Base-by-base conservation (phyloP, 345 rosid species). In the Pugionium cornutum region DNA sequence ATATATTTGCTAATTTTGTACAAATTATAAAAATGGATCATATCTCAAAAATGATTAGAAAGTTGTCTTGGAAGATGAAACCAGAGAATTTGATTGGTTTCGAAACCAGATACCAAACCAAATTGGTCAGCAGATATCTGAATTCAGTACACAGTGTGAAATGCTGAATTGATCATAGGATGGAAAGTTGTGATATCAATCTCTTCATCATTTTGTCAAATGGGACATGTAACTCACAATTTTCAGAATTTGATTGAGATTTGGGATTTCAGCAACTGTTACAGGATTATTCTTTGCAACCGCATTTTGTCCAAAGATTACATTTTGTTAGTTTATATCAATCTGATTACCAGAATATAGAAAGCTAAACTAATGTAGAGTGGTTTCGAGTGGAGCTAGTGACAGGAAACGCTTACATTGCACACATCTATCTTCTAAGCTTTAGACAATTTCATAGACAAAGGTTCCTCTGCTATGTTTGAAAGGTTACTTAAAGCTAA, bases 171-270 rank as follows among this genome's bases (percentile, higher is more conserved):
- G 29, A 49, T 50, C 44, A 47, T 71, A 28, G 75, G 68, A 64
- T 63, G 34, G 37, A 75, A 70, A 25, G 74, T 44, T 50, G 70
- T 74, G 66, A 72, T 68, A 56, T 70, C 62, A 7, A 43, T 47
- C 56, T 69, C 80, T 48, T 67, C 77, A 37, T 64, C 80, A 42
- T 68, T 58, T 41, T 67, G 73, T 36, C 67, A 61, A 57, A 1
- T 31, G 56, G 18, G 32, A 50, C 27, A 45, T 66, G 50, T 37
- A 36, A 66, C 82, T 52, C 83, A 84, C 99, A 18, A 96, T 84
- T 89, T 87, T 95, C 52, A 95, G 77, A 56, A 91, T 85, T 75
- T 89, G 95, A 79, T 82, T 81, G 46, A 84, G 85, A 8, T 77
- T 62, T 53, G 85, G 69, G 39, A 48, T 31, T 18, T 71, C 86